Conservation (phyloP, 2,329 filamentous ascomycete species). For the Aspergillus ochraceus region DNA sequence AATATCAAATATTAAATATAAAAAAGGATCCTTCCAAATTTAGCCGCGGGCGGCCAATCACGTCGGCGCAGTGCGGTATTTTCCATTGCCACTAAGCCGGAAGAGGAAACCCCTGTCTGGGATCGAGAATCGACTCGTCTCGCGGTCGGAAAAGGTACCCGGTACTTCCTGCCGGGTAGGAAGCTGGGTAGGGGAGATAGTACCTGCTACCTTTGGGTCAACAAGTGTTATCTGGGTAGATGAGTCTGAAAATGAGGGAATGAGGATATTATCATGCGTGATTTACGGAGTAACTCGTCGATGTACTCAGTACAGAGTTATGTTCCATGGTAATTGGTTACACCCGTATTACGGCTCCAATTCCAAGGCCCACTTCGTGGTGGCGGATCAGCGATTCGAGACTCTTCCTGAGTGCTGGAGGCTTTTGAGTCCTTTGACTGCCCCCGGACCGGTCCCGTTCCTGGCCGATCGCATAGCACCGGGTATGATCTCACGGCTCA, state of each 20-base stretch:
- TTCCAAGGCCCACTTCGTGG: not conserved
- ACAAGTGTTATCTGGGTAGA: too few species aligned
- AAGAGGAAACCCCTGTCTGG: too few species aligned
- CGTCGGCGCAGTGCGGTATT: slow-evolving; percentile 16
- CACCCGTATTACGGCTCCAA: too few species aligned
- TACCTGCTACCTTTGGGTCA: too few species aligned
- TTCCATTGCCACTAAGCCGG: slow-evolving; percentile 14
- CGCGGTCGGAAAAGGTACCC: not conserved
- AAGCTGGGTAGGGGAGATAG: too few species aligned
- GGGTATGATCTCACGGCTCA: slow-evolving; percentile 11
- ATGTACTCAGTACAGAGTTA: too few species aligned
- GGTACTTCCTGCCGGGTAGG: not conserved
- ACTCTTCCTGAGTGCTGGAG: not conserved
- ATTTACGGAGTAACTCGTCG: too few species aligned
- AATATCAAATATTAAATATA: not conserved
- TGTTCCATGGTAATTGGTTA: too few species aligned
- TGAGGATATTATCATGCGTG: too few species aligned
- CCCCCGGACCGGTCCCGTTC: slow-evolving; percentile 24
- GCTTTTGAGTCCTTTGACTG: slow-evolving; percentile 6
- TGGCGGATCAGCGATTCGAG: not conserved
- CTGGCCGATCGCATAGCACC: slow-evolving; percentile 29
- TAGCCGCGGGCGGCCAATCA: slow-evolving; percentile 19
- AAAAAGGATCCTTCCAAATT: slow-evolving; percentile 20
- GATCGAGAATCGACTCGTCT: not conserved
- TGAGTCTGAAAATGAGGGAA: too few species aligned